phyloP scores from a whole-genome alignment of 257 asterid genomes.

The Leptodermis oblonga region DNA sequence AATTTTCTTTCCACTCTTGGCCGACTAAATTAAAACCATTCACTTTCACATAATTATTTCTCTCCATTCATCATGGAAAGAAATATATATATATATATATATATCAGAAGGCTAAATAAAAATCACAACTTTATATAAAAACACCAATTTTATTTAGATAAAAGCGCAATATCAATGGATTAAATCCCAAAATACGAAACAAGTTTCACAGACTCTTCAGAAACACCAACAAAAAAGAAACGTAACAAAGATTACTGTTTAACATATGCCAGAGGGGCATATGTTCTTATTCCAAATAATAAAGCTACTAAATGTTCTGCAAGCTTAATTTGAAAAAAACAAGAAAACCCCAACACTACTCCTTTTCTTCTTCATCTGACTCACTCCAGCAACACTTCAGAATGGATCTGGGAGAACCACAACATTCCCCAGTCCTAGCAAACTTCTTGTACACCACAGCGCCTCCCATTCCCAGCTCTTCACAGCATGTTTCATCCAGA shows the following conservation, averaged over 20 bases:
- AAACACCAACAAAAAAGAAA: background rate
- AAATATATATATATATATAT: too few species aligned
- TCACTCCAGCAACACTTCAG: constrained; percentile 66
- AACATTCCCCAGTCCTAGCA: constrained; percentile 35
- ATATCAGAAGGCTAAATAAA: background rate
- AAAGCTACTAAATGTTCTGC: too few species aligned
- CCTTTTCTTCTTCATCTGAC: constrained; percentile 63
- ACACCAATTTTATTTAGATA: too few species aligned
- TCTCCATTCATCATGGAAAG: too few species aligned
- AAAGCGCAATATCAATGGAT: background rate
- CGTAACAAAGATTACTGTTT: background rate
- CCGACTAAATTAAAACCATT: background rate
- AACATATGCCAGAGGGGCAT: background rate
- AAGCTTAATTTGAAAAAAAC: background rate
- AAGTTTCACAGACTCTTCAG: too few species aligned
- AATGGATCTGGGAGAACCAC: constrained; percentile 72
- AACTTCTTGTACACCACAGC: constrained; percentile 67
- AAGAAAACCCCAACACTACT: constrained; percentile 38
- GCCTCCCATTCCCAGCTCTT: constrained; percentile 61
- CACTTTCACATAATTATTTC: background rate
- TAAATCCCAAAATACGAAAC: background rate
- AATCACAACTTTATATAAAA: too few species aligned
- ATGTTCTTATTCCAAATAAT: background rate
- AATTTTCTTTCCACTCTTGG: background rate
- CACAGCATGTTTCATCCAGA: constrained; percentile 36